Base-by-base conservation (phyloP, 106 monocot species). In the Dendrobium officinale region DNA sequence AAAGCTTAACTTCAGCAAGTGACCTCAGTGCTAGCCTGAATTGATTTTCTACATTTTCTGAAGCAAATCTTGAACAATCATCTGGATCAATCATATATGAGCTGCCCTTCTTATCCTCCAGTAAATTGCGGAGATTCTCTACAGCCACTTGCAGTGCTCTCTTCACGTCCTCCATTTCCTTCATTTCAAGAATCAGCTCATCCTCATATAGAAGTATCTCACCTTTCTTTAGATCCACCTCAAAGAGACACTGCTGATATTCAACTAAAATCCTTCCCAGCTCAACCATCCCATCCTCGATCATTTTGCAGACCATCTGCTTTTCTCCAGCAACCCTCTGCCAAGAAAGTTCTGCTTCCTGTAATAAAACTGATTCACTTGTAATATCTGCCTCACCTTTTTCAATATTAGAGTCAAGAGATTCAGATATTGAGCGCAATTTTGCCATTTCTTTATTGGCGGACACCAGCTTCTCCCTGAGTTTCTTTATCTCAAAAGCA, bases 151-250 rank as follows among this genome's bases (percentile, higher is more conserved):
- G 79, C 42, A 56, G 42, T 49, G 83, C 85, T 22, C 40, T 43
- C 73, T 72, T 84, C 22, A 87, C 27, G 26, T 88, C 90, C 48
- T 85, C 83, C 77, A 93, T 72, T 13, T 16, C 72, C 26, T 61
- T 77, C 47, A 44, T 70, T 55, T 84, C 83, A 33, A 76, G 43
- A n/a, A 81, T 40, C 41, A 88, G 40, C 20, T 42, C 55, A 56
- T 90, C 86, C 33, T 85, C 81, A 22, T 43, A 88, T 11, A 85
- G 51, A 20, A 77, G 72, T 61, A 93, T 86, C 81, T 93, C 90
- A 18, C 80, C 90, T 76, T 78, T 79, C 77, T 84, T 90, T 81
- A 90, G 47, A 41, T 88, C 80, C 44, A 78, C 58, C 42, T 79
- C 44, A 77, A 93, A 93, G 31, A 90, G 47, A 37, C 79, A 79